Evolutionary conservation across 2,329 filamentous ascomycete genomes (phyloP).

Genomic region (Ampelomyces quisqualis): DNA sequence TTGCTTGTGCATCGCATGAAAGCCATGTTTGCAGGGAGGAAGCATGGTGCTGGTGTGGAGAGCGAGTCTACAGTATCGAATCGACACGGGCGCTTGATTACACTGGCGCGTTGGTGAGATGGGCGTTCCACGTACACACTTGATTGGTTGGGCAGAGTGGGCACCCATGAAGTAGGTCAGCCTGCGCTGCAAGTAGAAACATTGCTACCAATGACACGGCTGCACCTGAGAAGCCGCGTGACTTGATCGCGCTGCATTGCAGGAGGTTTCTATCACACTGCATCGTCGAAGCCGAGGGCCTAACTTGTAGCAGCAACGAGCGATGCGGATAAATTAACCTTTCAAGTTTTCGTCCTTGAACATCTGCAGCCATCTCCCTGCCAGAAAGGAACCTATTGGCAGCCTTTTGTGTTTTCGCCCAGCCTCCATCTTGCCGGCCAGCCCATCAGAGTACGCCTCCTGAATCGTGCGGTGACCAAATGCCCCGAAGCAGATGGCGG

Average conservation of each 20-base stretch:
- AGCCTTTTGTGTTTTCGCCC: constrained; percentile 24
- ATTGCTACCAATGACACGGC: constrained; percentile 27
- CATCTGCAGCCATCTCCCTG: constrained; percentile 23
- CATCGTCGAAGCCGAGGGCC: constrained; percentile 18
- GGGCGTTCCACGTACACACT: too few relatives aligned
- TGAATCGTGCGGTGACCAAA: too few relatives aligned
- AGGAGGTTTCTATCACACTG: constrained; percentile 36
- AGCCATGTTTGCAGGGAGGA: constrained; percentile 33
- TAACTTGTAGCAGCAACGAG: constrained; percentile 16
- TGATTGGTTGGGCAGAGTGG: constrained; percentile 30
- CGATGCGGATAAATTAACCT: constrained; percentile 21
- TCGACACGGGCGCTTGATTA: constrained; percentile 20
- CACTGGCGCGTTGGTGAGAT: constrained; percentile 22
- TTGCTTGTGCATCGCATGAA: constrained; percentile 36
- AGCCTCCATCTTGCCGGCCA: constrained; percentile 19
- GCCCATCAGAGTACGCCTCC: constrained; percentile 15
- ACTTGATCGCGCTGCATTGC: constrained; percentile 28
- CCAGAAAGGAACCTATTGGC: constrained; percentile 37
- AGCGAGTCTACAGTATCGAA: constrained; percentile 38
- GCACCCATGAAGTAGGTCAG: constrained; percentile 14
- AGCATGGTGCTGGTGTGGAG: constrained; percentile 29
- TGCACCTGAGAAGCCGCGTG: constrained; percentile 25
- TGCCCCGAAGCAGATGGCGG: constrained; percentile 30
- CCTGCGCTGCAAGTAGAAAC: constrained; percentile 33
- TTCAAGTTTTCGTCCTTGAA: constrained; percentile 10